Percentiles rank a stretch among this genome's conserved stretches.
Evolutionary conservation across 495 filamentous ascomycete species (phyloP).

Genomic region (Apodospora peruviana): DNA sequence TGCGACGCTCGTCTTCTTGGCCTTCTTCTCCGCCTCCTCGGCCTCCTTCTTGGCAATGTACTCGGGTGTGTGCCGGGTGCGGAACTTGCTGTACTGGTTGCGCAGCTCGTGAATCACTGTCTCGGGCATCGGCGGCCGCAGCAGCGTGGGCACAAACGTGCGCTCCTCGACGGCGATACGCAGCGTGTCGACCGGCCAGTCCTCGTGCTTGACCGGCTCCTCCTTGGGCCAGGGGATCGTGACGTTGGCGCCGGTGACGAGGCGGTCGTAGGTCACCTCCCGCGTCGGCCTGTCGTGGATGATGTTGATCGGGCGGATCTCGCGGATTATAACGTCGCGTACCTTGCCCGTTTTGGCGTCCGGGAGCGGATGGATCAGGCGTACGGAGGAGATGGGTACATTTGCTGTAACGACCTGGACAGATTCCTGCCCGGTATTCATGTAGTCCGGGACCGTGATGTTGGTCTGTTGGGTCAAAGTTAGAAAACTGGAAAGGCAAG

Average conservation of each 20-base stretch:
- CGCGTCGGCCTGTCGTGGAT: conserved; percentile 41
- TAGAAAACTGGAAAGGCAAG: neutral
- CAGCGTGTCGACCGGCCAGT: conserved; percentile 62
- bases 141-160: conserved; percentile 71
- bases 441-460: conserved; percentile 49
- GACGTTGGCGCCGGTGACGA: conserved; percentile 56
- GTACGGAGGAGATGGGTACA: conserved; percentile 63
- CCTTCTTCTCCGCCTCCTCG: conserved; percentile 55
- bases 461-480: conserved; percentile 46
- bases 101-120: conserved; percentile 81
- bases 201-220: conserved; percentile 40
- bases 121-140: conserved; percentile 71
- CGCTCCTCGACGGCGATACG: conserved; percentile 67
- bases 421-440: conserved; percentile 29
- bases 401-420: conserved; percentile 43
- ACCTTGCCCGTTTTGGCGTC: conserved; percentile 57
- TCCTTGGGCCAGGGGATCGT: conserved; percentile 69
- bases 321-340: conserved; percentile 69
- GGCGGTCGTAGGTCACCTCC: conserved; percentile 38
- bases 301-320: conserved; percentile 46
- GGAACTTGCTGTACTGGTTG: conserved; percentile 77
- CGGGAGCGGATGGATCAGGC: conserved; percentile 70
- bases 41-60: conserved; percentile 58
- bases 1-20: conserved; percentile 46
- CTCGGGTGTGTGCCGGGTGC: conserved; percentile 69